Conservation (phyloP, 805 yeast genomes). For the Metschnikowia orientalis region DNA sequence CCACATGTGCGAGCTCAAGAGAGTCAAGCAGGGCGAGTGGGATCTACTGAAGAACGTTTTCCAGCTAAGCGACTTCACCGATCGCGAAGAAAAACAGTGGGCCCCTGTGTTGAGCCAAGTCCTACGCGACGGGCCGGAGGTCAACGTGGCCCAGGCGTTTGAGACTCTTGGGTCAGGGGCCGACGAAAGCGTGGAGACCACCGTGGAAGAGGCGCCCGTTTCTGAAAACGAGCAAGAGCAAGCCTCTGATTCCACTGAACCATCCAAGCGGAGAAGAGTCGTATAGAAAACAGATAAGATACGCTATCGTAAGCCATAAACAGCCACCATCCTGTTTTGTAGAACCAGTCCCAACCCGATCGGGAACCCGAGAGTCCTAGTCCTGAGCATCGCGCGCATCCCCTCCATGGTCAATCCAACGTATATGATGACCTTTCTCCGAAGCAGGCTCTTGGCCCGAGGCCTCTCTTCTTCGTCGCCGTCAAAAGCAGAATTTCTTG, state of each 20-base stretch:
- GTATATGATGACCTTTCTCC: slow-evolving; percentile 3
- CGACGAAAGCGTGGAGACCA: not conserved
- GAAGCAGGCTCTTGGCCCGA: no score
- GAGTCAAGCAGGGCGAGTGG: slow-evolving; percentile 84
- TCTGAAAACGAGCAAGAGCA: no score
- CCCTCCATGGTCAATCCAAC: not conserved
- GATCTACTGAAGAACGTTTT: slow-evolving; percentile 66
- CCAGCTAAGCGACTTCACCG: slow-evolving; percentile 59
- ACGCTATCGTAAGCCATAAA: not conserved
- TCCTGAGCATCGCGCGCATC: no score
- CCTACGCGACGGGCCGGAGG: slow-evolving; percentile 33
- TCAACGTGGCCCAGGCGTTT: slow-evolving; percentile 26
- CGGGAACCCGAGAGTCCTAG: not conserved
- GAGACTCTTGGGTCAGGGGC: slow-evolving; percentile 2
- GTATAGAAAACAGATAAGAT: no score
- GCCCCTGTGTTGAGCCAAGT: slow-evolving; percentile 56
- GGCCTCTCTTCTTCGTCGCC: slow-evolving; percentile 8
- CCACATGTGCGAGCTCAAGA: slow-evolving; percentile 78
- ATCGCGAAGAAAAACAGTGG: slow-evolving; percentile 64
- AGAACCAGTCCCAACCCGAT: not conserved
- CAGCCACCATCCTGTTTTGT: not conserved
- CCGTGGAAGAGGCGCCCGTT: no score
- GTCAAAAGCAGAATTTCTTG: slow-evolving; percentile 10
- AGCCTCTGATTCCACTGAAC: no score
- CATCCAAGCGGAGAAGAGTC: slow-evolving; percentile 2